phyloP scores from a whole-genome alignment of 169 alveolate species.

The Fabrea salina region DNA sequence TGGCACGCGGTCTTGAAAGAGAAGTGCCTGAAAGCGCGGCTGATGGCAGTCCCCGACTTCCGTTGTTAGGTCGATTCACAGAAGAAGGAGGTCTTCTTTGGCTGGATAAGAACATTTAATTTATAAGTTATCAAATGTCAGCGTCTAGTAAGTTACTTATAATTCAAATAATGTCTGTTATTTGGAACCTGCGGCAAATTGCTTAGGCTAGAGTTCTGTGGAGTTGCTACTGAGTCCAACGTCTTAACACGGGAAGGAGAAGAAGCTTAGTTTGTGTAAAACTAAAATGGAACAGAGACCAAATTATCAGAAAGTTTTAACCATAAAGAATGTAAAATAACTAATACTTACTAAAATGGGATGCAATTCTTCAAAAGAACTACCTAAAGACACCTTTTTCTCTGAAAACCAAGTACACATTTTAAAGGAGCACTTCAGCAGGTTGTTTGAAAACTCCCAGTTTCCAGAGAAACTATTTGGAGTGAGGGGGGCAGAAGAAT shows the following conservation, averaged over 20 bases:
- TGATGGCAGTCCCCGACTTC: conserved; percentile 4
- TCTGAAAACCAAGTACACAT: background rate
- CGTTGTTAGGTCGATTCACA: background rate
- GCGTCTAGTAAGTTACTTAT: no score
- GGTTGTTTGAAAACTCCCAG: no score
- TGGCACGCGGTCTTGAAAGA: background rate
- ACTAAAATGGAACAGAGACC: no score
- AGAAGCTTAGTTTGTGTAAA: no score
- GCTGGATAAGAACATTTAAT: conserved; percentile 21
- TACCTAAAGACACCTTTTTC: background rate
- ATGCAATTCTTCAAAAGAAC: background rate
- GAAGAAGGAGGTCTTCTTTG: conserved; percentile 7
- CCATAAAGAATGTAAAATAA: background rate
- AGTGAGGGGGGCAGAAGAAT: no score
- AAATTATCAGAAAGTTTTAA: no score
- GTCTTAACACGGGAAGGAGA: no score
- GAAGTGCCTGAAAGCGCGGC: conserved; percentile 15
- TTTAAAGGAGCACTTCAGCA: background rate
- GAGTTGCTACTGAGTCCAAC: no score
- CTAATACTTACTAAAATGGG: background rate
- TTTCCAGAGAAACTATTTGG: no score
- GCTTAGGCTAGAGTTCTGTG: no score
- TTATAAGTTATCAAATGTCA: background rate
- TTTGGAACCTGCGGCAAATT: no score
- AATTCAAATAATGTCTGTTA: no score